Evolutionary conservation across 257 asterid species (phyloP).

Genomic region (Penstemon newberryi): DNA sequence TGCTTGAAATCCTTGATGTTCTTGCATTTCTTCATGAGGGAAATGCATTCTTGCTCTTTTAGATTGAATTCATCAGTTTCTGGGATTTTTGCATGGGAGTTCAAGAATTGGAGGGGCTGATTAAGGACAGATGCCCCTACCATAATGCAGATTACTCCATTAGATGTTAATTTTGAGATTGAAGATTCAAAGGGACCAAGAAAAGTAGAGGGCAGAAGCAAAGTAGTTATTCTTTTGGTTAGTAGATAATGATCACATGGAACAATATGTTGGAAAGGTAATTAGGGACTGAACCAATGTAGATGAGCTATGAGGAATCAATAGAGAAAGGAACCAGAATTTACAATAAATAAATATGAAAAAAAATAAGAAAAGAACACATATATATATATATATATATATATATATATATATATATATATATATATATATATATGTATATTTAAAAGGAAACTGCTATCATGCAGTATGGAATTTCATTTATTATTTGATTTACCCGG

Average conservation of each 20-base stretch:
- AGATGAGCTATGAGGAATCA: not conserved
- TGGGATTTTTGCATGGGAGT: conserved; percentile 36
- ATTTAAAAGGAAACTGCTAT: not conserved
- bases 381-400: too few species aligned
- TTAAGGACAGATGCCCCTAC: conserved; percentile 61
- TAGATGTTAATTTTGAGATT: conserved; percentile 1
- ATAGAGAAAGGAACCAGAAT: not conserved
- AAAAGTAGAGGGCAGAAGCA: not conserved
- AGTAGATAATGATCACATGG: not conserved
- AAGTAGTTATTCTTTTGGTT: not conserved
- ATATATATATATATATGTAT: not conserved
- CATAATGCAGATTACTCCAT: conserved; percentile 47
- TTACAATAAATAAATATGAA: not conserved
- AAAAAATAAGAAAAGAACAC: not conserved
- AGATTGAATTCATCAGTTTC: conserved; percentile 36
- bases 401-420: not conserved
- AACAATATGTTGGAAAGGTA: not conserved
- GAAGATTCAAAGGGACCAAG: not conserved
- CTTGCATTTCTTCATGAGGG: conserved; percentile 56
- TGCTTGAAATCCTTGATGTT: conserved; percentile 57
- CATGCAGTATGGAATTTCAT: not conserved
- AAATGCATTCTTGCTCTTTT: conserved; percentile 66
- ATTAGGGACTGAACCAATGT: not conserved
- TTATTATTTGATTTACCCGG: not conserved
- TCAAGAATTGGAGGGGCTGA: conserved; percentile 46